Conservation (phyloP, 495 filamentous ascomycete genomes). For the Chlorociboria aeruginascens region DNA sequence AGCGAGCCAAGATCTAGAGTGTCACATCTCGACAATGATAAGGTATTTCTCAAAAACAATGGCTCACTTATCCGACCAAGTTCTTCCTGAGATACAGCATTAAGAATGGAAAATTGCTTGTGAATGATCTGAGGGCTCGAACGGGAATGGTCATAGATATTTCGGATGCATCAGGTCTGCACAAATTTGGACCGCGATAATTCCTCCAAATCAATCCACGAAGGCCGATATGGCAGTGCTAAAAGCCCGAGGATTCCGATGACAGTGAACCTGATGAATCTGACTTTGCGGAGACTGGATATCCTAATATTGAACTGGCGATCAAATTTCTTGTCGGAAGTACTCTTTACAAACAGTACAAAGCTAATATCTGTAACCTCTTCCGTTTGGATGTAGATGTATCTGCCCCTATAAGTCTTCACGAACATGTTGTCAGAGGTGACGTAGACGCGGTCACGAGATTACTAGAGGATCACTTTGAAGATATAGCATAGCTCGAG, state of each 20-base stretch:
- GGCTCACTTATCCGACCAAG: too few species aligned
- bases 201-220: too few species aligned
- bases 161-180: too few species aligned
- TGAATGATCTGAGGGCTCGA: too few species aligned
- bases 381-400: not conserved
- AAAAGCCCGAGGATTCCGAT: not conserved
- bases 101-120: too few species aligned
- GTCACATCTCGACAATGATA: too few species aligned
- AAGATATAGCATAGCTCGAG: conserved; percentile 1
- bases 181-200: too few species aligned
- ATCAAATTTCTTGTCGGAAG: not conserved
- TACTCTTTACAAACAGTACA: not conserved
- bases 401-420: not conserved
- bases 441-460: not conserved
- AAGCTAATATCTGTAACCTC: not conserved
- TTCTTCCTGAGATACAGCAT: too few species aligned
- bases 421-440: not conserved
- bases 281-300: not conserved
- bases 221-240: too few species aligned
- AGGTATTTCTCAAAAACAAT: too few species aligned
- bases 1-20: too few species aligned
- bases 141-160: too few species aligned
- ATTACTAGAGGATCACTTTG: conserved; percentile 2
- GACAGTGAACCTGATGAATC: not conserved
- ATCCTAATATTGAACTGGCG: not conserved